Conservation (phyloP, 768 basidiomycete species). For the Lactarius evosmus region DNA sequence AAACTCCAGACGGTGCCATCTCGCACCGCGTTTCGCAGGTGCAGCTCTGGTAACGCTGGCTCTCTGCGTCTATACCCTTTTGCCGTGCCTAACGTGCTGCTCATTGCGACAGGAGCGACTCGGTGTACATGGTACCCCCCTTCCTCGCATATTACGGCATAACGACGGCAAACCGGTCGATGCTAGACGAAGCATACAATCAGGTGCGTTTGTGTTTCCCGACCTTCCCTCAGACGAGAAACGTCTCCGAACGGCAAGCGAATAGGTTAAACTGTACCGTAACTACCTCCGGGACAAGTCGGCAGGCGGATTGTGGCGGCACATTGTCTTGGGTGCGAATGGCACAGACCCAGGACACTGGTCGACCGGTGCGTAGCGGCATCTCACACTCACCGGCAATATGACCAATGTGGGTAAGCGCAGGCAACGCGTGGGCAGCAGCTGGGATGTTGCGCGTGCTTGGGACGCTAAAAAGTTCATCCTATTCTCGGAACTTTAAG, state of each 20-base stretch:
- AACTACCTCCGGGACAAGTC: conserved; percentile 53
- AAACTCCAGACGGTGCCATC: conserved; percentile 72
- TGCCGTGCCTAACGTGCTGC: conserved; percentile 1
- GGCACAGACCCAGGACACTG: conserved; percentile 67
- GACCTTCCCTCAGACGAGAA: not conserved
- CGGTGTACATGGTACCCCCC: conserved; percentile 81
- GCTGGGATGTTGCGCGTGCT: conserved; percentile 83
- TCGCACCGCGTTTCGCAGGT: conserved; percentile 69
- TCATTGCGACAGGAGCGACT: conserved; percentile 58
- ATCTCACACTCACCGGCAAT: not conserved
- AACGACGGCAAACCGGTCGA: conserved; percentile 50
- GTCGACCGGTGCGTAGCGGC: conserved; percentile 58
- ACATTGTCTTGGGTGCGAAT: conserved; percentile 56
- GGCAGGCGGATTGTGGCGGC: conserved; percentile 66
- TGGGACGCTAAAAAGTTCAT: conserved; percentile 64
- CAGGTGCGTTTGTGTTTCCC: conserved; percentile 38
- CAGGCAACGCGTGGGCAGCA: conserved; percentile 88
- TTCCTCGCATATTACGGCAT: conserved; percentile 86
- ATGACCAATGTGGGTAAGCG: not conserved
- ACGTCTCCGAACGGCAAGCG: not conserved
- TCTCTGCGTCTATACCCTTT: too few species aligned
- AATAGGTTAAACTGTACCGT: conserved; percentile 60
- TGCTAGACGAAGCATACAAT: conserved; percentile 61
- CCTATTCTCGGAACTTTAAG: conserved; percentile 47
- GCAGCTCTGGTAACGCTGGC: conserved; percentile 60